These are phyloP conservation scores for Dactylellina sp. DNA, from an alignment of 2,329 filamentous ascomycete species.

Conservation along the genomic window DNA sequence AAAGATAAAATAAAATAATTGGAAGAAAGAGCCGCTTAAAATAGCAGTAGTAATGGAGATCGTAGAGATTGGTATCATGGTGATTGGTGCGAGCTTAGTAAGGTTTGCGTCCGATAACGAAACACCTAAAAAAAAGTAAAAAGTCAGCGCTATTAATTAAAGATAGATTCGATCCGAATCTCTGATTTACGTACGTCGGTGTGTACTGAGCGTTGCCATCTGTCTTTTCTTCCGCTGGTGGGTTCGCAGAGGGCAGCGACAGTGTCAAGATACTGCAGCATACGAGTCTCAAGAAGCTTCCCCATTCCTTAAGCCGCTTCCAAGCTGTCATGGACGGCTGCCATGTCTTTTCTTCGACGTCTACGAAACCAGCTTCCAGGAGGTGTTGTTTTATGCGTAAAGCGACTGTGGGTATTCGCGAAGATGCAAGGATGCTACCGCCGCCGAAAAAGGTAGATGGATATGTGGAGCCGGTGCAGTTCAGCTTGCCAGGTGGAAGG, in stretches of 20 bases:
- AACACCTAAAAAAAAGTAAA: constrained; percentile 23
- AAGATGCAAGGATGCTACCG: constrained; percentile 51
- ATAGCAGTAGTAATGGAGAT: constrained; percentile 4
- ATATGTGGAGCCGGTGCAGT: constrained; percentile 56
- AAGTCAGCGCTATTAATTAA: too few species aligned
- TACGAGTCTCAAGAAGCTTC: constrained; percentile 57
- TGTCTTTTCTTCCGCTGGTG: constrained; percentile 36
- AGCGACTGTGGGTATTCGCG: constrained; percentile 57
- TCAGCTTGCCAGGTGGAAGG: constrained; percentile 50
- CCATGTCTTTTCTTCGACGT: constrained; percentile 60
- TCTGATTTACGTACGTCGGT: constrained; percentile 33
- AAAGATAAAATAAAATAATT: constrained; percentile 11
- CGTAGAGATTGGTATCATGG: constrained; percentile 9
- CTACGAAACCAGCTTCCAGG: constrained; percentile 60
- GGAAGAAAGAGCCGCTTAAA: constrained; percentile 38
- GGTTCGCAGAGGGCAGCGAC: constrained; percentile 36
- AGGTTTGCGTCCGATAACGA: constrained; percentile 53
- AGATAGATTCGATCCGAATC: background rate
- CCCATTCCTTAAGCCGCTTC: constrained; percentile 59
- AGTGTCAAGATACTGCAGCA: constrained; percentile 53
- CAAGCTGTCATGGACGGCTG: constrained; percentile 58
- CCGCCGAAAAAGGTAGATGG: constrained; percentile 54
- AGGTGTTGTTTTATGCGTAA: constrained; percentile 60
- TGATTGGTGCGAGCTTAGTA: constrained; percentile 22
- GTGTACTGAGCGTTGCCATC: constrained; percentile 31